phyloP scores from a whole-genome alignment of 1,284 basidiomycete species.

The Cystobasidiaceae sp. region DNA sequence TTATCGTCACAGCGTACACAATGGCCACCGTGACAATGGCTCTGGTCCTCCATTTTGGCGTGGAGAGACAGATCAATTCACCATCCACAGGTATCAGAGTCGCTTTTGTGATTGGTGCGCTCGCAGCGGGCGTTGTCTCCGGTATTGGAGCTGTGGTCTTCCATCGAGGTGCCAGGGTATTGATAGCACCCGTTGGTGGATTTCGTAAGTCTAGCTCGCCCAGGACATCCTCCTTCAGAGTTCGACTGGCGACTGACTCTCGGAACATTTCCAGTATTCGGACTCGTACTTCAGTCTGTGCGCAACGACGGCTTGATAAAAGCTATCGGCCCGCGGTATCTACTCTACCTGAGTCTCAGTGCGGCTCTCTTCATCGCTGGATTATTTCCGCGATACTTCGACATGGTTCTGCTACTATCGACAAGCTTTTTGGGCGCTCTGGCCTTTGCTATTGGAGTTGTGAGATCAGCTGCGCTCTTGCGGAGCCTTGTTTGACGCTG shows the following conservation, averaged over 20 bases:
- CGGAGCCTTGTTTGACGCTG: background rate
- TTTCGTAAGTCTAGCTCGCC: conserved; percentile 30
- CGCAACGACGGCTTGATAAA: conserved; percentile 72
- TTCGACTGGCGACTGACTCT: too few relatives aligned
- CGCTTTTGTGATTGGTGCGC: conserved; percentile 77
- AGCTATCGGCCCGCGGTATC: conserved; percentile 72
- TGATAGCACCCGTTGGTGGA: conserved; percentile 85
- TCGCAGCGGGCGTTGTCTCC: conserved; percentile 73
- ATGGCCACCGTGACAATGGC: conserved; percentile 77
- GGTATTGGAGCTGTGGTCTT: conserved; percentile 83
- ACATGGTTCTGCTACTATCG: background rate
- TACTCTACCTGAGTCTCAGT: conserved; percentile 67
- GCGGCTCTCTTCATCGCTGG: conserved; percentile 32
- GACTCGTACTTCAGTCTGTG: conserved; percentile 80
- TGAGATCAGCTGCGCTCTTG: too few relatives aligned
- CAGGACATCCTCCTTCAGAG: conserved; percentile 52
- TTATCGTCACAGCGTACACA: conserved; percentile 83
- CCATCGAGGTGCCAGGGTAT: conserved; percentile 77
- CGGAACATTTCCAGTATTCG: conserved; percentile 59
- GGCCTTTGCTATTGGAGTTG: conserved; percentile 32
- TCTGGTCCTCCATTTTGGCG: conserved; percentile 83
- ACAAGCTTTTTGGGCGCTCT: conserved; percentile 31
- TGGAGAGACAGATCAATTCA: conserved; percentile 70
- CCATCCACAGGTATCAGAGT: conserved; percentile 73
- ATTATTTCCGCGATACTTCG: conserved; percentile 5